A percentile compares a stretch with the other conserved stretches of the same genome.
Evolutionary conservation across 2,329 filamentous ascomycete species (phyloP).

Genomic region (Xylaria polymorpha): DNA sequence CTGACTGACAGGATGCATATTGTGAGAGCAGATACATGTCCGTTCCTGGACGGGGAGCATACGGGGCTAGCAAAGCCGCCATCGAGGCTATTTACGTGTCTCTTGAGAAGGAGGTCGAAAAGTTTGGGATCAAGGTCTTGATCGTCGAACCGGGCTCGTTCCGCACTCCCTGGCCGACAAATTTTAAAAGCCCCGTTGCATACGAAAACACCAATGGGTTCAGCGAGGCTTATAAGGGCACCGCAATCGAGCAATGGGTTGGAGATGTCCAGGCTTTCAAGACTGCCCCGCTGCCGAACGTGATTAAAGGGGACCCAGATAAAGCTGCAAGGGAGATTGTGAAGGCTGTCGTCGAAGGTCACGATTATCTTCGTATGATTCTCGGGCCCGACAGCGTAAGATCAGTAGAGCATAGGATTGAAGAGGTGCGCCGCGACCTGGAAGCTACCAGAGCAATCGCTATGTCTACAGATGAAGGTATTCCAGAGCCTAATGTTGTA

Average conservation of each 20-base stretch:
- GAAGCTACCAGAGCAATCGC: conserved; percentile 40
- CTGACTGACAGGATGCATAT: not conserved
- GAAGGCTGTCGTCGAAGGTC: conserved; percentile 35
- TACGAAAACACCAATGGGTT: conserved; percentile 28
- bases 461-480: conserved; percentile 23
- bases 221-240: conserved; percentile 39
- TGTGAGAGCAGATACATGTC: conserved; percentile 37
- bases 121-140: conserved; percentile 38
- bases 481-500: too few relatives aligned
- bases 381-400: conserved; percentile 36
- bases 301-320: conserved; percentile 35
- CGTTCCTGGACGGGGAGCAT: conserved; percentile 33
- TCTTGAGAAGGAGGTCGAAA: conserved; percentile 31
- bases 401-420: conserved; percentile 34
- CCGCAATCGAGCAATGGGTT: conserved; percentile 37
- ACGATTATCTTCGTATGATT: conserved; percentile 39
- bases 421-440: conserved; percentile 32
- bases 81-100: conserved; percentile 39
- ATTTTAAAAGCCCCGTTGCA: conserved; percentile 23
- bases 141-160: conserved; percentile 40
- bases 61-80: conserved; percentile 40
- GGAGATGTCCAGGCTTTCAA: conserved; percentile 14
- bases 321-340: conserved; percentile 39
- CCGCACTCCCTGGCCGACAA: conserved; percentile 32
- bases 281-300: conserved; percentile 20